Conservation (phyloP, 768 basidiomycete genomes). For the Lactarius vividus region DNA sequence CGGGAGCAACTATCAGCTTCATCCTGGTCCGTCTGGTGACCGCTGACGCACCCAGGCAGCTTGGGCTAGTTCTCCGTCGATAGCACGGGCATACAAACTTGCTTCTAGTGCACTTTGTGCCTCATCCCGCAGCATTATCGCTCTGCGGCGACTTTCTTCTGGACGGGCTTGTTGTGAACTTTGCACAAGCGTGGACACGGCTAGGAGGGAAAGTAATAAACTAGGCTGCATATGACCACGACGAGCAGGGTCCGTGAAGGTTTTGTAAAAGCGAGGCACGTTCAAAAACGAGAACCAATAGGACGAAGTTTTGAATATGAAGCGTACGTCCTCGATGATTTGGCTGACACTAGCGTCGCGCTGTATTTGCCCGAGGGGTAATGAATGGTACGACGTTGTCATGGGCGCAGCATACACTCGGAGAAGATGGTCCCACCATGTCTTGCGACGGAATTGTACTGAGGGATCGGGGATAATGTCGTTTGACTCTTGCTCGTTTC, state of each 20-base stretch:
- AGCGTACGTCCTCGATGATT: constrained; percentile 57
- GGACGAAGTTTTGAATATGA: constrained; percentile 60
- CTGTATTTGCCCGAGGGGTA: constrained; percentile 39
- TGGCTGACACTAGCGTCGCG: constrained; percentile 46
- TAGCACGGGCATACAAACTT: constrained; percentile 66
- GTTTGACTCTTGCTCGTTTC: constrained; percentile 15
- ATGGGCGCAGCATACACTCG: constrained; percentile 43
- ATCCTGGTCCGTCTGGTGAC: not conserved
- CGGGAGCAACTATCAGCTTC: constrained; percentile 9
- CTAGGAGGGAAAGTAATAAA: constrained; percentile 58
- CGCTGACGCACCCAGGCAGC: constrained; percentile 62
- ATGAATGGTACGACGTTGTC: not conserved
- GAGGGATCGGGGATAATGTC: constrained; percentile 50
- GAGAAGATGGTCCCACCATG: constrained; percentile 77
- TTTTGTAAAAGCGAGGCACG: constrained; percentile 62
- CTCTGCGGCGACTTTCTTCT: constrained; percentile 49
- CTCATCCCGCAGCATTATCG: constrained; percentile 59
- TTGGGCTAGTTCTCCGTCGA: constrained; percentile 71
- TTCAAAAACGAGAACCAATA: constrained; percentile 77
- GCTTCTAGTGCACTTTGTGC: constrained; percentile 70
- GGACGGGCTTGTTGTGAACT: constrained; percentile 62
- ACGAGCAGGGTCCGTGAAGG: constrained; percentile 52
- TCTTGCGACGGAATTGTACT: constrained; percentile 63
- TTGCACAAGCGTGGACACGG: constrained; percentile 65
- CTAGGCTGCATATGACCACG: constrained; percentile 65